Base-by-base conservation (phyloP, 2,329 filamentous ascomycete species). In the Myrmaecium sp. region DNA sequence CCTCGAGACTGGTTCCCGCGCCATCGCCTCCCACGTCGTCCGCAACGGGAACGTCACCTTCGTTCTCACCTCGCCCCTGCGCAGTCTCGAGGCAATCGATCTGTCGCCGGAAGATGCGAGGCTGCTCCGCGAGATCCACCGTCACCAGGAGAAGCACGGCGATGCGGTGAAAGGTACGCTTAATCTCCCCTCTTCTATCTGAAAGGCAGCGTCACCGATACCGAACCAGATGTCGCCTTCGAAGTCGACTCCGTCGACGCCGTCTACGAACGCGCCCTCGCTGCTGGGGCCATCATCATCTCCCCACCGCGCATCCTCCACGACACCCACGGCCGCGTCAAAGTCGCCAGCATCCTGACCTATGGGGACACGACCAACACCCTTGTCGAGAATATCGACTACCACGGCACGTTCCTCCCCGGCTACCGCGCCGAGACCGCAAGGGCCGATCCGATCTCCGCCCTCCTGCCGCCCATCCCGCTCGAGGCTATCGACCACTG, bases 321-420 rank as follows among this genome's bases (percentile, higher is more conserved):
- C 17, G 72, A 79, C 45, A 60, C 73, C 33, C 51, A 72, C 39
- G 81, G 81, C 17, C 59, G 64, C 28, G 69, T 92, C 27, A 66
- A 66, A 30, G 69, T 73, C 13, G 86, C 83, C 19, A 76, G 79
- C 6, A 86, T 95, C 47, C 68, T 70, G 53, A 94, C 86, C 4
- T 95, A 94, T 47, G 86, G 86, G 38, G 81, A 95, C 56, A 94
- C 86, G 8, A 93, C 82, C 1, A 86, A 95, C 56, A 93, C 86
- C 0, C 68, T 95, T 30, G 73, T 95, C 51, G 72, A 79, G 40
- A 72, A 81, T 23, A 50, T 53, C 24, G 50, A 58, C 21, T 94
- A 93, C 54, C 55, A 50, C 0, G 84, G 84, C 0, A 50, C 63
- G 12, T 95, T 95, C 58, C 62, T 94, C 25, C 86, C 86, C 0